These are phyloP conservation scores for Verbascum thapsus DNA, from an alignment of 257 asterid species.

Conservation along the genomic window DNA sequence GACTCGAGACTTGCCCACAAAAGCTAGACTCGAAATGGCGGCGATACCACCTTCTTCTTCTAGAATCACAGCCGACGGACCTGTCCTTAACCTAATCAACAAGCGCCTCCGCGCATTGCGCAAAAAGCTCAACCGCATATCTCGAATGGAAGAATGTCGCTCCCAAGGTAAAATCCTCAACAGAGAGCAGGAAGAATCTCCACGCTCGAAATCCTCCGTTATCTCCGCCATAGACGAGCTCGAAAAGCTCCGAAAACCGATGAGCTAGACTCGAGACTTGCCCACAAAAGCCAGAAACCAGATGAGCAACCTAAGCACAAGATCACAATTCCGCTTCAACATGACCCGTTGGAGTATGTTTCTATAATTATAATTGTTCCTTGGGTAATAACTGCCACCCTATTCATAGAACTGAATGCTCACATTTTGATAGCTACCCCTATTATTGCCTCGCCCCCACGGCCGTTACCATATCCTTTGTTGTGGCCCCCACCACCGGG, in stretches of 20 bases:
- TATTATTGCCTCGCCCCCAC: constrained; percentile 47
- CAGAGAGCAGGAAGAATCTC: constrained; percentile 82
- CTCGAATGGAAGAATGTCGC: constrained; percentile 74
- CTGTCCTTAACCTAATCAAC: constrained; percentile 68
- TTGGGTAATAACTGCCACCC: constrained; percentile 45
- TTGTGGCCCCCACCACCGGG: constrained; percentile 45
- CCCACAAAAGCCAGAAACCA: too few relatives aligned
- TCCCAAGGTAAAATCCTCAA: constrained; percentile 67
- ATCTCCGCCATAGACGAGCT: constrained; percentile 73
- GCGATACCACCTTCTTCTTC: constrained; percentile 35
- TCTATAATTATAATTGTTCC: constrained; percentile 44
- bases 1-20: too few relatives aligned
- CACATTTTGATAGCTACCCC: constrained; percentile 56
- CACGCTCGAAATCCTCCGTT: constrained; percentile 63
- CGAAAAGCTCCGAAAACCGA: constrained; percentile 73
- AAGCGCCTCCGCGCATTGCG: constrained; percentile 82
- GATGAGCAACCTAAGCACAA: too few relatives aligned
- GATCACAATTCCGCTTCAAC: too few relatives aligned
- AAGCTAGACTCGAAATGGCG: too few relatives aligned
- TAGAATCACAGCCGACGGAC: constrained; percentile 59
- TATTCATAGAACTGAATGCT: too few relatives aligned
- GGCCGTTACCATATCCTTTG: constrained; percentile 53
- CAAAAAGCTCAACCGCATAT: constrained; percentile 68
- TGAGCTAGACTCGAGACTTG: too few relatives aligned
- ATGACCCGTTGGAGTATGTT: constrained; percentile 33